A percentile compares a stretch with the other conserved stretches of the same genome.
Conservation (phyloP, 2,329 filamentous ascomycete species). For the Boeremia lycopersici region DNA sequence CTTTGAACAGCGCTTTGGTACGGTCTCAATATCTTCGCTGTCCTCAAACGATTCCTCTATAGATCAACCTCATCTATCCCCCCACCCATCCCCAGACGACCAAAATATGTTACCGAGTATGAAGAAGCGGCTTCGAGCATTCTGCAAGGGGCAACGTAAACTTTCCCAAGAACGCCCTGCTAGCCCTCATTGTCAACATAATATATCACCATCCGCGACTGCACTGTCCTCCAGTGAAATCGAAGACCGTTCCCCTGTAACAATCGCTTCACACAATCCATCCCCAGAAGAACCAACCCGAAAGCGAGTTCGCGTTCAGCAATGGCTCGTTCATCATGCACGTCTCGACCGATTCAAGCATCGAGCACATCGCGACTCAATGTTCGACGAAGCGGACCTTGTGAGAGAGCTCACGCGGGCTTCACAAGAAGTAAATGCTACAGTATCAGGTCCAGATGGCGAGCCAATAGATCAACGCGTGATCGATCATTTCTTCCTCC, state of each 20-base stretch:
- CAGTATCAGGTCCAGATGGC: background rate
- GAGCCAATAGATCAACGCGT: background rate
- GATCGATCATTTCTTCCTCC: conserved; percentile 6
- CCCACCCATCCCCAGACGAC: background rate
- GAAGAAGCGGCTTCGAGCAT: background rate
- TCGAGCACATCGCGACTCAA: background rate
- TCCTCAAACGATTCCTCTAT: background rate
- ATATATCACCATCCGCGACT: background rate
- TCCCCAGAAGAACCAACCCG: background rate
- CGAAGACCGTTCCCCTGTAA: background rate
- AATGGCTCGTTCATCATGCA: conserved; percentile 1
- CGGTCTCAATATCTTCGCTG: background rate
- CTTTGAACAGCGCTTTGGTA: background rate
- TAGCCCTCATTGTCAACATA: background rate
- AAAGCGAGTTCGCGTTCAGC: background rate
- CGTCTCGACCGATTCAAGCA: background rate
- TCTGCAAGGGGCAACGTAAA: background rate
- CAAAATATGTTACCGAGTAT: background rate
- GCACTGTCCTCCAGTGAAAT: background rate
- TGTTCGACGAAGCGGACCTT: background rate
- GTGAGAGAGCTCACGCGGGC: background rate
- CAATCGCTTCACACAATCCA: background rate
- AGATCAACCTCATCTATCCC: background rate
- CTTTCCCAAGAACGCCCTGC: background rate
- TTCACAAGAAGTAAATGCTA: background rate